These are phyloP conservation scores for Medicago ruthenica DNA, from an alignment of 306 rosid species.

Conservation along the genomic window DNA sequence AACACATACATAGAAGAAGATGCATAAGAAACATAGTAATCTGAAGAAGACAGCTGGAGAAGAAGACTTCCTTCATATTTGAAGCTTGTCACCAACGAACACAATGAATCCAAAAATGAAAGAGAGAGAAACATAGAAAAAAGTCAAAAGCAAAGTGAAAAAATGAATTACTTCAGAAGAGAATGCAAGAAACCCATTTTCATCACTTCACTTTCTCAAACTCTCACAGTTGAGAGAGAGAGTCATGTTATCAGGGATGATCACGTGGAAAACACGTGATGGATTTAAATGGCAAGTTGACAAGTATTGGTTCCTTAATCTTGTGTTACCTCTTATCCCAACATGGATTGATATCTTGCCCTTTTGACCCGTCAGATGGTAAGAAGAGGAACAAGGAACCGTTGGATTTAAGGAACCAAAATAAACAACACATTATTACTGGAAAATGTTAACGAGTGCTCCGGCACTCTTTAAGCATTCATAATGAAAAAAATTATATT, in stretches of 20 bases:
- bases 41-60: not conserved
- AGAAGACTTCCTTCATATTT: not conserved
- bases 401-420: not conserved
- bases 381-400: not conserved
- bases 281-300: conserved; percentile 1
- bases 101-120: not conserved
- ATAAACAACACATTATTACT: not conserved
- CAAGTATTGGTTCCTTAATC: not conserved
- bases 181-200: not conserved
- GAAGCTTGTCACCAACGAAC: not conserved
- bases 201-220: not conserved
- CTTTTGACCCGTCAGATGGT: not conserved
- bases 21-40: not conserved
- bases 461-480: too few species aligned
- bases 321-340: conserved; percentile 6
- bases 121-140: not conserved
- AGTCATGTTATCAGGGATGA: not conserved
- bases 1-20: conserved; percentile 6
- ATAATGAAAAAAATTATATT: too few species aligned
- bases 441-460: too few species aligned
- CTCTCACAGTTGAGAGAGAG: not conserved
- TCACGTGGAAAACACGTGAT: conserved; percentile 6
- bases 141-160: too few species aligned
- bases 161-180: too few species aligned
- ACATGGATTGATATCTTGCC: not conserved